Base-by-base conservation (phyloP, 176 grass and related monocot genomes). In the Themeda triandra region DNA sequence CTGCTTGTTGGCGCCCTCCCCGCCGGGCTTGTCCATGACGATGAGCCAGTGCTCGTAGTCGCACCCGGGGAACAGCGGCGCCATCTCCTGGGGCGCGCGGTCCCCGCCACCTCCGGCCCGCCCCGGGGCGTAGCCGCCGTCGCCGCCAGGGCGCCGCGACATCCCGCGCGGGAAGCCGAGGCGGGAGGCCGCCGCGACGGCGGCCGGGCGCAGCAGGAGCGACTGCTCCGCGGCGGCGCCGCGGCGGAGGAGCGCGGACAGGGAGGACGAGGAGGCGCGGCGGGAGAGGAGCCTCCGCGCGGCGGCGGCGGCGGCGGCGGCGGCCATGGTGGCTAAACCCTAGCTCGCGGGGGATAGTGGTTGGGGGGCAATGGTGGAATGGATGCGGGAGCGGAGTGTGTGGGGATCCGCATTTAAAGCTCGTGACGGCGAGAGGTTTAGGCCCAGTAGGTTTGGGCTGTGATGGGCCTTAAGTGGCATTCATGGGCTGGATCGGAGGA, bases 1-100 rank as follows among this genome's bases (percentile, higher is more conserved):
- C 81, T 93, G 88, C 83, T 91, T 92, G 67, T 28, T 91, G 41
- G 94, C 91, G 24, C 84, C 86, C 71, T 91, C 91, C 3, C 91
- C 86, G 0, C 91, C 89, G 9, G 91, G 94, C 73, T 93, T 93
- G 82, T 96, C 93, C 93, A 96, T 96, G 12, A 96, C 93, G 68
- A 96, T 93, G 76, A 96, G 80, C 91, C 93, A 96, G 79, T 96
- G 93, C 76, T 93, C 86, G 68, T 93, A 93, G 87, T 96, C 93
- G 64, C 93, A 96, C 4, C 93, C 91, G 1, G 94, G 94, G 63
- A 96, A 92, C 15, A 96, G 80, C 49, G 92, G 90, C 39, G 77
- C 85, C 90, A 90, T 90, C 84, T 94, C 90, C 41, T 82, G 71
- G 18, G 87, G 90, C 59, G 85, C 74, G 46, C 85, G 81, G 74